Conservation (phyloP, 305 asterid species). For the Striga hermonthica region DNA sequence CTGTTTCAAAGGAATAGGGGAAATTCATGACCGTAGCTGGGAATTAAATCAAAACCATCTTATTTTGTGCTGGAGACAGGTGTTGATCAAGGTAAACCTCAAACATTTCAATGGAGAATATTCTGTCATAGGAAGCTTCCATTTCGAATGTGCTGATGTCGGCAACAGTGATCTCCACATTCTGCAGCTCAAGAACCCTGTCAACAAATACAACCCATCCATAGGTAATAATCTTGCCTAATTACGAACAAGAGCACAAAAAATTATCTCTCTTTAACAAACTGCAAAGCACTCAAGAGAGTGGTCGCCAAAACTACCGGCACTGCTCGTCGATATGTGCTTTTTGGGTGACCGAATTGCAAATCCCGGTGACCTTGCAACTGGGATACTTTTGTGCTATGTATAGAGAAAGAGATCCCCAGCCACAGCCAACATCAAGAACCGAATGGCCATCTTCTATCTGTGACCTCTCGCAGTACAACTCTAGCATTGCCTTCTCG, state of each 20-base stretch:
- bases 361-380: constrained; percentile 72
- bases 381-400: constrained; percentile 64
- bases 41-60: too few species aligned
- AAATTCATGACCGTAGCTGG: background rate
- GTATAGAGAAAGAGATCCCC: constrained; percentile 80
- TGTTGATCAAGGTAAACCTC: constrained; percentile 46
- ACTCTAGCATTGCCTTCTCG: constrained; percentile 74
- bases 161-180: constrained; percentile 74
- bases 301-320: constrained; percentile 35
- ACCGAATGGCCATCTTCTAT: constrained; percentile 75
- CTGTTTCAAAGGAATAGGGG: constrained; percentile 37
- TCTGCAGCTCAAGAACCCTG: constrained; percentile 64
- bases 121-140: constrained; percentile 83
- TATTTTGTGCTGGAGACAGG: background rate
- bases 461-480: constrained; percentile 79
- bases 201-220: background rate
- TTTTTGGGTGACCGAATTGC: constrained; percentile 86
- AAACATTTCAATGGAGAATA: constrained; percentile 89
- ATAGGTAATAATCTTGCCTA: too few species aligned
- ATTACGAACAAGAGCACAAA: too few species aligned
- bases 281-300: too few species aligned
- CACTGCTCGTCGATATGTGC: constrained; percentile 68
- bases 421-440: constrained; percentile 94
- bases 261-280: too few species aligned
- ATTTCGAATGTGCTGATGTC: constrained; percentile 71